Evolutionary conservation across 2,329 filamentous ascomycete genomes (phyloP).

Genomic region (Decorospora gaudefroyi): DNA sequence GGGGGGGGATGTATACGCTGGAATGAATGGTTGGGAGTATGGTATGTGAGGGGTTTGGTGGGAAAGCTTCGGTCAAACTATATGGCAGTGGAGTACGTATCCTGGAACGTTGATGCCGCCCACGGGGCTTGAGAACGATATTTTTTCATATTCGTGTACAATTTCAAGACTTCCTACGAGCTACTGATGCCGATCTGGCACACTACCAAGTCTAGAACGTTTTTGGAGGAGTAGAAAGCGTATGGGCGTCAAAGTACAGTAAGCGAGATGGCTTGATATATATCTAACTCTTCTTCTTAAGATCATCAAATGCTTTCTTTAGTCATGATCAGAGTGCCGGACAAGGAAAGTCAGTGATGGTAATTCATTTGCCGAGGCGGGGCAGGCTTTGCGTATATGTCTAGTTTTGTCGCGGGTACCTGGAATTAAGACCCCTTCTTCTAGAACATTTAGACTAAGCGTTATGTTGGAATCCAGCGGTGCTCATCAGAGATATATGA

Average conservation of each 20-base stretch:
- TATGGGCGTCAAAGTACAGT: background rate
- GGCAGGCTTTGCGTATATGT: slow-evolving; percentile 22
- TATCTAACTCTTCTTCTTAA: background rate
- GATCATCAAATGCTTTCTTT: slow-evolving; percentile 1
- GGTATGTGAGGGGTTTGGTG: too few relatives aligned
- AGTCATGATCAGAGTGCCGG: slow-evolving; percentile 12
- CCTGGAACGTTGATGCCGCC: too few relatives aligned
- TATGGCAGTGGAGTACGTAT: too few relatives aligned
- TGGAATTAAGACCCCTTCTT: slow-evolving; percentile 3
- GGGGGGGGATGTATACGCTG: too few relatives aligned
- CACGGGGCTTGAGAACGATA: too few relatives aligned
- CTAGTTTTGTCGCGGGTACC: slow-evolving; percentile 13
- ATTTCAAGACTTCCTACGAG: too few relatives aligned
- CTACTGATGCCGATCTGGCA: too few relatives aligned
- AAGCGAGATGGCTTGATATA: background rate
- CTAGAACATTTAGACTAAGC: background rate
- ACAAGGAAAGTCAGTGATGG: slow-evolving; percentile 24
- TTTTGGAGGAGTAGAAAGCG: too few relatives aligned
- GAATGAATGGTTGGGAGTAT: too few relatives aligned
- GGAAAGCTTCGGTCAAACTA: too few relatives aligned
- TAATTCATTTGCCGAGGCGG: slow-evolving; percentile 15
- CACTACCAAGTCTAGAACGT: too few relatives aligned
- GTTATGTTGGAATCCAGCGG: background rate
- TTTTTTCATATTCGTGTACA: too few relatives aligned
- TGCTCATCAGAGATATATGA: background rate